Percentiles rank a stretch among this genome's conserved stretches.
Evolutionary conservation across 1,284 basidiomycete species (phyloP).

Genomic region (Ustilago nuda): DNA sequence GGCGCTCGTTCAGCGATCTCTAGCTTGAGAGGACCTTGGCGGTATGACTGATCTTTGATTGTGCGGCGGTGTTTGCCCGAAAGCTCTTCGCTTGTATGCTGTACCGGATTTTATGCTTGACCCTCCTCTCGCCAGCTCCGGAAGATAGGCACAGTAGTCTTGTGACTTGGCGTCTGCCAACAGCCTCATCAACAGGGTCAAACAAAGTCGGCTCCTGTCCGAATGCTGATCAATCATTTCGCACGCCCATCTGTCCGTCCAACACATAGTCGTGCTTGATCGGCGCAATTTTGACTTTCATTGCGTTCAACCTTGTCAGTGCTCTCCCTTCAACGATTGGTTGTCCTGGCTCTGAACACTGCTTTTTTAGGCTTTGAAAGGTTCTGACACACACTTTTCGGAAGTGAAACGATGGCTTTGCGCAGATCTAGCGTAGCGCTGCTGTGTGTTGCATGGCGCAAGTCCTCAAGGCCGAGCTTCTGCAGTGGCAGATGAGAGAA

Average conservation of each 20-base stretch:
- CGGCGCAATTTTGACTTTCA: constrained; percentile 16
- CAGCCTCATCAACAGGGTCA: constrained; percentile 2
- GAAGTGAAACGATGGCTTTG: constrained; percentile 14
- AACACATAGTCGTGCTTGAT: constrained; percentile 1
- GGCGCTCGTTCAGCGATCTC: background rate
- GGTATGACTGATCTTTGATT: background rate
- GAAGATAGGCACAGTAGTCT: background rate
- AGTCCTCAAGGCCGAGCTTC: background rate
- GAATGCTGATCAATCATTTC: constrained; percentile 6
- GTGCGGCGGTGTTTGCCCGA: background rate
- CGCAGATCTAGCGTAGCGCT: background rate
- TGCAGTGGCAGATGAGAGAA: background rate
- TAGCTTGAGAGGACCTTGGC: background rate
- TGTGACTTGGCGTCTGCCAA: background rate
- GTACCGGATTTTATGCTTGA: background rate
- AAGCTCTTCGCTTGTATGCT: background rate
- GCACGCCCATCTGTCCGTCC: background rate
- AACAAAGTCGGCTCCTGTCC: constrained; percentile 2
- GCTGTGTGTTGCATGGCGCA: background rate
- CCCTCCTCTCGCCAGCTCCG: background rate
- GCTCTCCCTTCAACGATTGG: constrained; percentile 2
- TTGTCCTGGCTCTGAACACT: constrained; percentile 2
- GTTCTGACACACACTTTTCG: constrained; percentile 16
- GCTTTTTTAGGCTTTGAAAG: constrained; percentile 9
- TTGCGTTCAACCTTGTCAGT: constrained; percentile 9